These are phyloP conservation scores for Urostyla sp. DNA, from an alignment of 73 alveolate species.

Conservation along the genomic window DNA sequence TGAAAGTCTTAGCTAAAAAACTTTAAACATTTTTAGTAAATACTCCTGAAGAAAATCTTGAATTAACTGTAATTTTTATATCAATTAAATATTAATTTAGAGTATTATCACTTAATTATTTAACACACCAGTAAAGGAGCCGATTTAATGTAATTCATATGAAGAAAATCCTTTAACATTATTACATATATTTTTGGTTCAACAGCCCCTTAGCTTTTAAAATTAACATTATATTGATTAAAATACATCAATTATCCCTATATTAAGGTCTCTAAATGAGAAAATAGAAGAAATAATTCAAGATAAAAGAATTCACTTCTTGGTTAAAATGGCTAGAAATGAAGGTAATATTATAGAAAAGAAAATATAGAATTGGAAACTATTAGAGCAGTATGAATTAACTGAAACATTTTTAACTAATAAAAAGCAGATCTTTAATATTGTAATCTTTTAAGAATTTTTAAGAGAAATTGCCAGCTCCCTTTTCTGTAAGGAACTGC, in stretches of 20 bases:
- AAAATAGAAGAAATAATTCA: conserved; percentile 9
- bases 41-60: conserved; percentile 37
- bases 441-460: conserved; percentile 25
- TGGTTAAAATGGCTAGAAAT: conserved; percentile 30
- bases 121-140: conserved; percentile 18
- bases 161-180: conserved; percentile 7
- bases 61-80: conserved; percentile 6
- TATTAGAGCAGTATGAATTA: not conserved
- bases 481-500: conserved; percentile 34
- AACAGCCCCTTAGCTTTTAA: conserved; percentile 8
- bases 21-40: conserved; percentile 8
- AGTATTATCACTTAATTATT: conserved; percentile 30
- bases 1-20: not conserved
- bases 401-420: not conserved
- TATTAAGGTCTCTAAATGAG: conserved; percentile 19
- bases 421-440: not conserved
- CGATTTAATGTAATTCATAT: no score
- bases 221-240: not conserved
- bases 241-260: conserved; percentile 5
- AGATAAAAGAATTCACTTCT: not conserved
- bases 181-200: conserved; percentile 29
- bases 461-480: conserved; percentile 23
- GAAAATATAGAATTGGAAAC: conserved; percentile 1
- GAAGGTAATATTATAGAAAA: conserved; percentile 6
- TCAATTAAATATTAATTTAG: not conserved